A percentile compares a stretch with the other conserved stretches of the same genome.
These are phyloP conservation scores for Pestalotiopsis sp. DNA, from an alignment of 2,329 filamentous ascomycete species.

Conservation along the genomic window DNA sequence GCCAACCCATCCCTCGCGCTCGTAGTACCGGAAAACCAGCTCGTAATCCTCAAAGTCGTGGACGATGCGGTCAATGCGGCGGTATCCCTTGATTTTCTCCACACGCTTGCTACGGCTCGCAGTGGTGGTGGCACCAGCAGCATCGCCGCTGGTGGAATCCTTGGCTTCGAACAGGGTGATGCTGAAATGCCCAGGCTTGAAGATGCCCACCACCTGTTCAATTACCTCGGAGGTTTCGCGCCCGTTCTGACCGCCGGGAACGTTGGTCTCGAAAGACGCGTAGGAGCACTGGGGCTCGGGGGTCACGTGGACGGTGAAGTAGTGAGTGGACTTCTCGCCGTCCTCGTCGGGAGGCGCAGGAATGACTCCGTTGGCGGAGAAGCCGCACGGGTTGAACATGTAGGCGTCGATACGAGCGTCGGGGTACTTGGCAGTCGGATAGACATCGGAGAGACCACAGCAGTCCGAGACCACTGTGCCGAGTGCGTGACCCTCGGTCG, in stretches of 20 bases:
- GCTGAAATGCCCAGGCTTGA: conserved; percentile 96
- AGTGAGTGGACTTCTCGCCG: conserved; percentile 67
- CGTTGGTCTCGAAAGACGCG: conserved; percentile 97
- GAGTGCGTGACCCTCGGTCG: conserved; percentile 90
- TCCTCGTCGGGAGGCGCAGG: conserved; percentile 66
- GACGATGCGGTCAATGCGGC: conserved; percentile 89
- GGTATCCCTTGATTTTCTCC: conserved; percentile 84
- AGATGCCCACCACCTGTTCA: conserved; percentile 91
- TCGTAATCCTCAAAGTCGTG: conserved; percentile 98
- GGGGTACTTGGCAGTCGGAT: conserved; percentile 83
- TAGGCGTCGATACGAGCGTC: conserved; percentile 95
- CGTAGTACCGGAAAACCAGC: conserved; percentile 94
- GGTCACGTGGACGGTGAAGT: conserved; percentile 98
- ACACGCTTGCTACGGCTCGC: conserved; percentile 53
- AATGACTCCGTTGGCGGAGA: conserved; percentile 94
- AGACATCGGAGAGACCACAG: conserved; percentile 88
- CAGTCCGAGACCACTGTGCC: conserved; percentile 89
- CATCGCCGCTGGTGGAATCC: conserved; percentile 43
- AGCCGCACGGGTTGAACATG: conserved; percentile 94
- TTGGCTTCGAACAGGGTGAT: conserved; percentile 97
- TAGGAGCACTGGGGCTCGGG: conserved; percentile 97
- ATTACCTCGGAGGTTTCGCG: conserved; percentile 89
- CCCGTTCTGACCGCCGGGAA: conserved; percentile 84
- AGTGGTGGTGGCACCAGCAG: conserved; percentile 28
- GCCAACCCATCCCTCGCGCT: conserved; percentile 77